Evolutionary conservation across 164 flowering plant species (phyloP).

Genomic region (Umbellularia californica): DNA sequence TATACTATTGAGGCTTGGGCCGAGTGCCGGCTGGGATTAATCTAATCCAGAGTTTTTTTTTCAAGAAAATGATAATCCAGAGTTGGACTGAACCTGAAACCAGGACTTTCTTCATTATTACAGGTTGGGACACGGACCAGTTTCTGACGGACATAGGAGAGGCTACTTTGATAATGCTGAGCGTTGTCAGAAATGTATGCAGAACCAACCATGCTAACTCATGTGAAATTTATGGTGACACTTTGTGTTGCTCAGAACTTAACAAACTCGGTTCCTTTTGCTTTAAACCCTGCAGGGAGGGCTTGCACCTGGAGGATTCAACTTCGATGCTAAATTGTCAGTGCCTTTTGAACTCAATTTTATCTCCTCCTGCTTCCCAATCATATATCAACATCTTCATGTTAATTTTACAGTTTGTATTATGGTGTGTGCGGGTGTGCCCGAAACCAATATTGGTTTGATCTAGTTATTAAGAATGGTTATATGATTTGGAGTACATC

Average conservation of each 20-base stretch:
- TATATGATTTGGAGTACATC: too few species aligned
- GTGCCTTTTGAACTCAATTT: conserved; percentile 13
- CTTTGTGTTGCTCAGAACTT: background rate
- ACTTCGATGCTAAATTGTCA: conserved; percentile 96
- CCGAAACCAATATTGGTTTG: too few species aligned
- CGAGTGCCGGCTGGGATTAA: background rate
- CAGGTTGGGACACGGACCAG: conserved; percentile 99
- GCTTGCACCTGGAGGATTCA: conserved; percentile 96
- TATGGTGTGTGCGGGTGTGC: too few species aligned
- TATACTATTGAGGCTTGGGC: background rate
- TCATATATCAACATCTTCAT: too few species aligned
- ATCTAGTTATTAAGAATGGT: too few species aligned
- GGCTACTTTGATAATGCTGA: conserved; percentile 86
- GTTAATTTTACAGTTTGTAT: too few species aligned
- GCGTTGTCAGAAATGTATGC: conserved; percentile 83
- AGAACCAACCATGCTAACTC: background rate
- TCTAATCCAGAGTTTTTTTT: background rate
- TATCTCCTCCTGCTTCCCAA: background rate
- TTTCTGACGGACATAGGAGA: conserved; percentile 83
- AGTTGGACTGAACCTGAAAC: background rate
- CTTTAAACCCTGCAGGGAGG: conserved; percentile 61
- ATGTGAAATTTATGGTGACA: background rate
- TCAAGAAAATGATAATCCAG: background rate
- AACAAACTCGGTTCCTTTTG: background rate
- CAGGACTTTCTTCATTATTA: background rate